Base-by-base conservation (phyloP, 305 asterid species). In the Fraxinus ornus region DNA sequence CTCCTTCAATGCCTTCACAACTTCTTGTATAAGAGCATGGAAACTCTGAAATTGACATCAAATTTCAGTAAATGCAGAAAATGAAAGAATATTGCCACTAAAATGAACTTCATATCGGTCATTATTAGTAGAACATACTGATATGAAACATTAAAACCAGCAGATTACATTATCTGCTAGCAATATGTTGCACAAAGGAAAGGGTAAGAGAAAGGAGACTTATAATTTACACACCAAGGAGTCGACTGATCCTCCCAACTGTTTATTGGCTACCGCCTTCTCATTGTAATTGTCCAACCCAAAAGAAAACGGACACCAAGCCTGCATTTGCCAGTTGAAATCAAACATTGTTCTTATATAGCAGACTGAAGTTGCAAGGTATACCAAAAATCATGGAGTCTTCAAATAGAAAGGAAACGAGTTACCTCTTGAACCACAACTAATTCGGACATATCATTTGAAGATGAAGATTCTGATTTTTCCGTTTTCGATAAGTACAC, bases 261-360 rank as follows among this genome's bases (percentile, higher is more conserved):
- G 81, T 83, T 80, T 86, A 30, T 60, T 79, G 35, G 85, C 78
- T 79, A 84, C 90, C 47, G 81, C 89, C 85, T 88, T 90, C 83
- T 79, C 85, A 78, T 79, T 80, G 89, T 75, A 71, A 81, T 82
- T 86, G 72, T 91, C 92, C 87, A 80, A 35, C 64, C 92, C 90
- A 80, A 90, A 81, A 89, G 76, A 76, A 87, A 95, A 93, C 64
- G 99, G 98, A 79, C 81, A 78, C 98, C 97, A 95, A 60, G 91
- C 97, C 98, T 95, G 91, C 64, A 91, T 70, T 81, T 64, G 85
- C 79, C 71, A 87, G 84, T 75, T 66, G 72, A 32, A 68, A 76
- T 76, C 28, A 30, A 76, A 37, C 72, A 66, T 72, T 74, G 81
- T 35, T 75, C 30, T 66, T 75, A 64, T 73, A 84, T 28, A 79